Percentiles rank a stretch among this genome's conserved stretches.
These are phyloP conservation scores for Anthoceros angustus DNA, from an alignment of 225 moss, liverwort and hornwort species.

Conservation along the genomic window DNA sequence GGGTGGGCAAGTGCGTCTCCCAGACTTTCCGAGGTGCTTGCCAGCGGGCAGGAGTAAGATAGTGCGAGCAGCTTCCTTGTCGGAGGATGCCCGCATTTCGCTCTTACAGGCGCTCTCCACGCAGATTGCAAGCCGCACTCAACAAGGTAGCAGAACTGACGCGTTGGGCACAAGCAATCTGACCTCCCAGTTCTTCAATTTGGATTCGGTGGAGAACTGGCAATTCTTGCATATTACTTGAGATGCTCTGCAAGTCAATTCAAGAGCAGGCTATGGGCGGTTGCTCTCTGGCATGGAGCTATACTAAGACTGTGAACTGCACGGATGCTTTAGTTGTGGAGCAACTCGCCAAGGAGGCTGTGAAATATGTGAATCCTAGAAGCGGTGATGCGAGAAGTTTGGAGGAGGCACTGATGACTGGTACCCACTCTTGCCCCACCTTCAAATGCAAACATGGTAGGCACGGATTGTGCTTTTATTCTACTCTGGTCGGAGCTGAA, in stretches of 20 bases:
- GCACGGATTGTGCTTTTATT: background rate
- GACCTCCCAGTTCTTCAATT: background rate
- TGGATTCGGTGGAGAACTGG: too few relatives aligned
- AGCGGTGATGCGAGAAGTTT: constrained; percentile 44
- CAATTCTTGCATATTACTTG: too few relatives aligned
- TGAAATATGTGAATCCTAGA: constrained; percentile 44
- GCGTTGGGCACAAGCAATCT: background rate
- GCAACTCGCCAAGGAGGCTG: constrained; percentile 24
- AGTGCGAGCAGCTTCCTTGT: background rate
- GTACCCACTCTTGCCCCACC: constrained; percentile 16
- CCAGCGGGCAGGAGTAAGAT: background rate
- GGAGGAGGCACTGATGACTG: constrained; percentile 86
- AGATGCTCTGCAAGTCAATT: too few relatives aligned
- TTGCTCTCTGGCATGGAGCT: background rate
- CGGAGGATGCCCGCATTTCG: constrained; percentile 16
- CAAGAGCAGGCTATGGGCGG: background rate
- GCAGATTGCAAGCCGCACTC: constrained; percentile 51
- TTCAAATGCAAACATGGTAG: background rate
- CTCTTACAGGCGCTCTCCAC: constrained; percentile 62
- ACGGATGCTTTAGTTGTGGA: constrained; percentile 27
- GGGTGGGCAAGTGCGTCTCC: background rate
- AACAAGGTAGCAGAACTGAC: constrained; percentile 33
- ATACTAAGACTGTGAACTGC: background rate
- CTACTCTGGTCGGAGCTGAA: background rate
- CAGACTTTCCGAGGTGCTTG: background rate